Conservation (phyloP, 2,329 filamentous ascomycete species). For the Aspergillus sojae region DNA sequence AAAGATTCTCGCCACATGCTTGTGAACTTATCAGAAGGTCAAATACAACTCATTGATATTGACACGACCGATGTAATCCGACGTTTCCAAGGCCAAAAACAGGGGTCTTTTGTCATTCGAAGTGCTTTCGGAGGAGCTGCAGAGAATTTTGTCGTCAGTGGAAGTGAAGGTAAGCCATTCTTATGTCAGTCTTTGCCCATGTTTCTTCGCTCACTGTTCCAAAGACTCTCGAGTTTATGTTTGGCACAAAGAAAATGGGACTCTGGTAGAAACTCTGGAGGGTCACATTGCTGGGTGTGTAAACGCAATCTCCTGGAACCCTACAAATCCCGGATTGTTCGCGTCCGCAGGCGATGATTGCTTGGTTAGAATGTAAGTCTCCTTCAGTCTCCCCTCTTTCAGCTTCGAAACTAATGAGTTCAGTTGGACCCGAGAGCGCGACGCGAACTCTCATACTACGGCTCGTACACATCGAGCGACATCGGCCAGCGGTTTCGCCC, state of each 20-base stretch:
- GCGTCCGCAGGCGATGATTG: slow-evolving; percentile 89
- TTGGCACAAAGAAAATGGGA: slow-evolving; percentile 85
- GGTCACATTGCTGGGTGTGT: slow-evolving; percentile 76
- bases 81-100: slow-evolving; percentile 73
- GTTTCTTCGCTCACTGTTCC: slow-evolving; percentile 24
- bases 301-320: slow-evolving; percentile 89
- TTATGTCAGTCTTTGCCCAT: neutral
- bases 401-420: neutral
- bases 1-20: slow-evolving; percentile 79
- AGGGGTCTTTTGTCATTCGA: slow-evolving; percentile 77
- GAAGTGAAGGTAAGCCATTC: slow-evolving; percentile 73
- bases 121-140: slow-evolving; percentile 84
- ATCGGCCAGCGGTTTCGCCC: slow-evolving; percentile 38
- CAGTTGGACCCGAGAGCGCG: slow-evolving; percentile 41
- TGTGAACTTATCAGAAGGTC: slow-evolving; percentile 76
- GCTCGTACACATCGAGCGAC: slow-evolving; percentile 32
- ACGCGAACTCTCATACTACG: slow-evolving; percentile 28
- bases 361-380: slow-evolving; percentile 78
- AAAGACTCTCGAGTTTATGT: slow-evolving; percentile 74
- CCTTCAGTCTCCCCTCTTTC: neutral
- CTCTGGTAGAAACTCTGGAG: slow-evolving; percentile 72
- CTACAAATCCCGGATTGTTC: slow-evolving; percentile 77
- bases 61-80: slow-evolving; percentile 71
- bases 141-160: slow-evolving; percentile 88
- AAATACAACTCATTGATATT: slow-evolving; percentile 78